Conservation (phyloP, 371 early-diverging fungal species). For the Rhizopus arrhizus region DNA sequence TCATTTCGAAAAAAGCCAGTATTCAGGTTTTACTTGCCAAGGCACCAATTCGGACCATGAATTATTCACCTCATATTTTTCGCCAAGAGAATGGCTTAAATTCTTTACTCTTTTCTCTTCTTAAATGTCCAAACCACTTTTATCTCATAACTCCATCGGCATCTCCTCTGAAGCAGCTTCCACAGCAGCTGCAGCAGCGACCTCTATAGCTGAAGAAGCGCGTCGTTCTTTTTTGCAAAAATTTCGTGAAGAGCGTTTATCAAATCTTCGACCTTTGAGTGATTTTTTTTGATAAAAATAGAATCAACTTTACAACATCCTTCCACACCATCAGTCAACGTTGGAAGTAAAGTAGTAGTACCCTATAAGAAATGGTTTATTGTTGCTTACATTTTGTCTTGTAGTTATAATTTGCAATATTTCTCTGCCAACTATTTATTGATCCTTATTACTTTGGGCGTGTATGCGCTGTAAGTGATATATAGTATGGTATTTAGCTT, state of each 20-base stretch:
- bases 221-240: constrained; percentile 44
- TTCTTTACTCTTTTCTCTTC: no score
- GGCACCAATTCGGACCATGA: no score
- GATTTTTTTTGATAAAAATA: constrained; percentile 68
- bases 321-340: constrained; percentile 50
- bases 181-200: constrained; percentile 26
- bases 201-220: constrained; percentile 38
- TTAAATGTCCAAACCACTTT: constrained; percentile 30
- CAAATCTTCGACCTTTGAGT: constrained; percentile 55
- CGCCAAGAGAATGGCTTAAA: no score
- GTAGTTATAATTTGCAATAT: constrained; percentile 64
- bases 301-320: constrained; percentile 57
- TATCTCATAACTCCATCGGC: constrained; percentile 9
- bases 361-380: not conserved
- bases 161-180: no score
- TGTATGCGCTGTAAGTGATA: constrained; percentile 66
- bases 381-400: constrained; percentile 1
- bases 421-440: constrained; percentile 70
- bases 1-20: no score
- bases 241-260: constrained; percentile 45
- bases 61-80: no score
- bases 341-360: constrained; percentile 50
- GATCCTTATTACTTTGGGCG: constrained; percentile 56
- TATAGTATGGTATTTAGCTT: not conserved
- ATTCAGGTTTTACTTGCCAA: no score